Evolutionary conservation across 2,329 filamentous ascomycete species (phyloP).

Genomic region (Colletotrichum phormii): DNA sequence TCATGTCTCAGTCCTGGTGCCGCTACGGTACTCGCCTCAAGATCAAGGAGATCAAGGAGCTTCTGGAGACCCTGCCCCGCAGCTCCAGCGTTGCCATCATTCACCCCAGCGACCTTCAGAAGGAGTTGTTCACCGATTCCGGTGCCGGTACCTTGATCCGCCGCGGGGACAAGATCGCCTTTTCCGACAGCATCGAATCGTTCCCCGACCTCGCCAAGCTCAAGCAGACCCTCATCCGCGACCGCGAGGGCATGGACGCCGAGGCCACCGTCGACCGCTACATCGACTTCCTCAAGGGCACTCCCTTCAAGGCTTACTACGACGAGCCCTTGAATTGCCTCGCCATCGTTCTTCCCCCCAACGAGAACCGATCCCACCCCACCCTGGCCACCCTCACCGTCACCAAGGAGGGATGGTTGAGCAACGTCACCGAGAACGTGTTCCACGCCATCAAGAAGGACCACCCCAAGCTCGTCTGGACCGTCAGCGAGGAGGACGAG

Average conservation of each 20-base stretch:
- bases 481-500: conserved; percentile 95
- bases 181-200: conserved; percentile 76
- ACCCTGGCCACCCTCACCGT: conserved; percentile 92
- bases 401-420: conserved; percentile 94
- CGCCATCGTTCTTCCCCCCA: conserved; percentile 85
- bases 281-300: conserved; percentile 79
- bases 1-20: conserved; percentile 96
- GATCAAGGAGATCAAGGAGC: conserved; percentile 97
- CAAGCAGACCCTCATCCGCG: conserved; percentile 84
- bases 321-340: conserved; percentile 95
- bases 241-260: conserved; percentile 84
- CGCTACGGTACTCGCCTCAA: conserved; percentile 94
- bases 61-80: conserved; percentile 87
- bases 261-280: conserved; percentile 88
- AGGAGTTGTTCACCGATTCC: conserved; percentile 96
- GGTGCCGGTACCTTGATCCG: conserved; percentile 94
- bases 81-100: conserved; percentile 98
- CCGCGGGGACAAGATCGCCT: conserved; percentile 88
- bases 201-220: conserved; percentile 82
- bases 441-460: conserved; percentile 95
- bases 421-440: conserved; percentile 94
- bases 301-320: conserved; percentile 91
- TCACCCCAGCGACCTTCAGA: conserved; percentile 93
- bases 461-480: conserved; percentile 91
- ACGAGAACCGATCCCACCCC: conserved; percentile 74